Base-by-base conservation (phyloP, 257 asterid genomes). In the Solanum etuberosum region DNA sequence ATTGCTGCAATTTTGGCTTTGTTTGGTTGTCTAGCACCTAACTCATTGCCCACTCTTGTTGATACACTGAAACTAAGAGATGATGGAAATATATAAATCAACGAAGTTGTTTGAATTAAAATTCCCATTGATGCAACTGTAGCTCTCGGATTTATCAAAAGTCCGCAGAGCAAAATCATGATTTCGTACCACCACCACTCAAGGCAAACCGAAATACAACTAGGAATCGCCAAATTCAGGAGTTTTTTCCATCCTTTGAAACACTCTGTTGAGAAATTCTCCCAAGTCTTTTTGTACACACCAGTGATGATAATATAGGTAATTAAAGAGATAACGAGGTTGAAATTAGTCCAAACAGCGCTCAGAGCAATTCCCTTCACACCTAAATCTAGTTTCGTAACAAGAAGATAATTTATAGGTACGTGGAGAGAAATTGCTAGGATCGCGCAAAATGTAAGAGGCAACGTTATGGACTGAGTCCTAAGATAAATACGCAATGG, bases 101-200 rank as follows among this genome's bases (percentile, higher is more conserved):
- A 84, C 20, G 91, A 40, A 7, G 91, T 90, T 5, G 87, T 90
- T 57, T 90, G 90, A 21, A 88, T 88, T 48, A 88, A 43, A 65
- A 88, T 90, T 40, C 90, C 91, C 91, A 90, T 90, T 35, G 89
- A 90, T 48, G 90, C 86, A 59, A 88, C 90, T 9, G 90, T 90
- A 5, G 67, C 86, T 35, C 78, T 88, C 4, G 90, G 90, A 74
- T 86, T 86, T 18, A 86, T 3, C 7, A 90, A 81, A 34, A 86
- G 4, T 68, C 91, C 90, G 31, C 88, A 90, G 13, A 90, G 89
- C 31, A 90, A 68, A 29, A 90, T 90, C 91, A 90, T 90, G 42
- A 86, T 88, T 42, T 90, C 90, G 59, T 90, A 90, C 91, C 91
- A 90, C 91, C 91, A 90, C 91, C 91, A 90, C 67, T 83, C 91